Conservation (phyloP, 257 asterid species). For the Jacaranda copaia region DNA sequence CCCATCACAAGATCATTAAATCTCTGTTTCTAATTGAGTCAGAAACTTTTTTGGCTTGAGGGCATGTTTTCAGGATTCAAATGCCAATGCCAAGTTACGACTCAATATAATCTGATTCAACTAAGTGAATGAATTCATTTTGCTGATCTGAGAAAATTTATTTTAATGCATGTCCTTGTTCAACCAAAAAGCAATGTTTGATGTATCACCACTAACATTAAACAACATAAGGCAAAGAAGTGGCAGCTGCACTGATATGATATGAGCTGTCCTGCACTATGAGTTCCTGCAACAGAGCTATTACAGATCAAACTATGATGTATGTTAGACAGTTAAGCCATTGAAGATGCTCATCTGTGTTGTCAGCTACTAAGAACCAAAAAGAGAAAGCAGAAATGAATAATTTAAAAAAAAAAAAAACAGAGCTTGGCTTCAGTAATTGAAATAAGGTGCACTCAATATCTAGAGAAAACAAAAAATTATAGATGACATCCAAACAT, state of each 20-base stretch:
- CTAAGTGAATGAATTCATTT: neutral
- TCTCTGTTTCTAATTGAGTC: neutral
- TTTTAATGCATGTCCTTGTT: constrained; percentile 8
- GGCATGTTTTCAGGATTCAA: constrained; percentile 13
- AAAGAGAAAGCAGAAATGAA: neutral
- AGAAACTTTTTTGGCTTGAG: constrained; percentile 5
- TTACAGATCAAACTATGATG: constrained; percentile 43
- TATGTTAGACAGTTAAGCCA: constrained; percentile 41
- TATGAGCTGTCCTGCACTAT: constrained; percentile 45
- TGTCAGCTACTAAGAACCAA: constrained; percentile 26
- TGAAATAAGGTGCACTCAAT: neutral
- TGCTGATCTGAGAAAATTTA: neutral
- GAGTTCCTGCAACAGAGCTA: constrained; percentile 56
- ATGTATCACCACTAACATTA: neutral
- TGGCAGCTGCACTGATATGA: constrained; percentile 44
- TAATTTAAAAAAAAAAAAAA: too few relatives aligned
- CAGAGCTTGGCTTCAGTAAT: constrained; percentile 17
- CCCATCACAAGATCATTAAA: constrained; percentile 1
- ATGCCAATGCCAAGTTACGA: neutral
- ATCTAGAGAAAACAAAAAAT: neutral
- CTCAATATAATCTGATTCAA: constrained; percentile 20
- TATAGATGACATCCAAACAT: constrained; percentile 23
- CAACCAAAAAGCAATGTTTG: constrained; percentile 28
- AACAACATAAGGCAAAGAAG: constrained; percentile 26
- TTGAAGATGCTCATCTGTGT: constrained; percentile 9